Evolutionary conservation across 495 filamentous ascomycete species (phyloP).

Genomic region (Daldinia decipiens): DNA sequence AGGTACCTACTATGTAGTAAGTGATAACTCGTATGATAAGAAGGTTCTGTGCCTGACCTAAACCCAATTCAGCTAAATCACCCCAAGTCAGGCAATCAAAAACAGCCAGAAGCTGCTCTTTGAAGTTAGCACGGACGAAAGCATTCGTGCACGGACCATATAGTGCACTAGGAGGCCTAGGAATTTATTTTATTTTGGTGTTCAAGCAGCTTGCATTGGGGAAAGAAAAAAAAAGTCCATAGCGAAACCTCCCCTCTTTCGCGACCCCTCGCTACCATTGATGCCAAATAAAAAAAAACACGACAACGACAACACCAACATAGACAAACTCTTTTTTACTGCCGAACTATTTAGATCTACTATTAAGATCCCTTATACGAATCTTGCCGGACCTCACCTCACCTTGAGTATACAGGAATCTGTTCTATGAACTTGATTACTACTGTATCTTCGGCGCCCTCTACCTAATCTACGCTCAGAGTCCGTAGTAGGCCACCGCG

Average conservation of each 20-base stretch:
- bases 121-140: conserved; percentile 19
- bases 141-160: conserved; percentile 8
- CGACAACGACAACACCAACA: conserved; percentile 10
- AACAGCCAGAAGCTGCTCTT: neutral
- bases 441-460: conserved; percentile 8
- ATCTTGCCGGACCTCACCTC: conserved; percentile 5
- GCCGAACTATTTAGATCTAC: conserved; percentile 17
- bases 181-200: conserved; percentile 9
- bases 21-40: neutral
- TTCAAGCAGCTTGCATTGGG: neutral
- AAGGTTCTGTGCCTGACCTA: conserved; percentile 15
- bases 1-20: too few relatives aligned
- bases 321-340: neutral
- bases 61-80: neutral
- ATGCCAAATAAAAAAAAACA: conserved; percentile 34
- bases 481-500: conserved; percentile 22
- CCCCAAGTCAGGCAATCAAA: conserved; percentile 2
- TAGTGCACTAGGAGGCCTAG: neutral
- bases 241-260: conserved; percentile 38
- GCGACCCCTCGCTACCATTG: conserved; percentile 36
- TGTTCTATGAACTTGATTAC: conserved; percentile 1
- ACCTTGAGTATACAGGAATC: neutral
- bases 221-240: conserved; percentile 30
- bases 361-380: conserved; percentile 13
- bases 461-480: conserved; percentile 14